Evolutionary conservation across 1,284 basidiomycete genomes (phyloP).

Genomic region (Pterulicium gracile): DNA sequence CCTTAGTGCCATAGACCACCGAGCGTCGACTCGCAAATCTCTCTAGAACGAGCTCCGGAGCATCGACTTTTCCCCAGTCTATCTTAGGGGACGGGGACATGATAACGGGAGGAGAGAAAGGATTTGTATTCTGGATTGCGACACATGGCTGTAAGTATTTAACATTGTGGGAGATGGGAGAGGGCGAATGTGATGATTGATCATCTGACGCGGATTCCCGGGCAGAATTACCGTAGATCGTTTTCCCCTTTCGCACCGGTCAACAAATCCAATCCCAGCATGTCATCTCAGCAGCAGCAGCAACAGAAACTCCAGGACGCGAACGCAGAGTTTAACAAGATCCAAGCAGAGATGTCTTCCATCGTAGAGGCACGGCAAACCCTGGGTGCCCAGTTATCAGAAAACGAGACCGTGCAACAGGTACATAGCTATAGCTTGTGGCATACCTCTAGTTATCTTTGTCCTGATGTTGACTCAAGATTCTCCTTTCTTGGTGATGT

Average conservation of each 20-base stretch:
- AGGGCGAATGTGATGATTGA: too few species aligned
- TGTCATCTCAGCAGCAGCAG: too few species aligned
- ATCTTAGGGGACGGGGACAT: slow-evolving; percentile 34
- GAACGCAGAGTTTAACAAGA: slow-evolving; percentile 68
- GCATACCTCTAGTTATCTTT: background rate
- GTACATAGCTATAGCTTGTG: slow-evolving; percentile 25
- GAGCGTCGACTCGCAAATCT: slow-evolving; percentile 63
- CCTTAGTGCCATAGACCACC: slow-evolving; percentile 79
- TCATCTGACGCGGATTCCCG: too few species aligned
- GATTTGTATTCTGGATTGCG: slow-evolving; percentile 5
- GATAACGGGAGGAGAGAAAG: slow-evolving; percentile 7
- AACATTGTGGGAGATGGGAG: background rate
- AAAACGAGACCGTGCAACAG: slow-evolving; percentile 91
- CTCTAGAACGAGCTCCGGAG: slow-evolving; percentile 46
- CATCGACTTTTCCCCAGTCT: slow-evolving; percentile 60
- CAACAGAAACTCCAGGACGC: slow-evolving; percentile 50
- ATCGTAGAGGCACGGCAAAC: slow-evolving; percentile 74
- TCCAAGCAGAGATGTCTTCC: slow-evolving; percentile 63
- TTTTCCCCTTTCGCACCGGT: too few species aligned
- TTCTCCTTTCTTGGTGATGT: slow-evolving; percentile 8
- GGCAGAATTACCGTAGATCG: too few species aligned
- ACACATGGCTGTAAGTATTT: slow-evolving; percentile 1
- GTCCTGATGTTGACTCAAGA: background rate
- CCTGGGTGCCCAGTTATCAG: slow-evolving; percentile 81
- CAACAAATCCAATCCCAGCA: too few species aligned